Evolutionary conservation across 768 basidiomycete genomes (phyloP), one percentile per base, ranked within the genome.

Genomic region (Lactarius sanguifluus): DNA sequence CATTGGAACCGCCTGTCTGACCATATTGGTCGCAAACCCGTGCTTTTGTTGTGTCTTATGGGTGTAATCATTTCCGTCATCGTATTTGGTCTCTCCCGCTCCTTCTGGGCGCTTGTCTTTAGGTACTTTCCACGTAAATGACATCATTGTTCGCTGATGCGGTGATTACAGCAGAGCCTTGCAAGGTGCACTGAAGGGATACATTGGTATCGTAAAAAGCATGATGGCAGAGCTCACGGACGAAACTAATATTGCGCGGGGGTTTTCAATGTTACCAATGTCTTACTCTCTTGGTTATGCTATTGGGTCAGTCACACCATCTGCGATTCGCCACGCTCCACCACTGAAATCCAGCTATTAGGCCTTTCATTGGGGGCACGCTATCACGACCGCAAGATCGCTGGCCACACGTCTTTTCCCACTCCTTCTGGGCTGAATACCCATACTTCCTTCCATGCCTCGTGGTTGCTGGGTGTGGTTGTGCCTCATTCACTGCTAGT

Each of bases 391-490:
- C 72, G 9, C 63, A 69, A 20, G 72, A 72, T 45, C 63, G 57
- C 8, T 69, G 70, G 52, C 66, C 66, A 13, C 15, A n/a, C 16
- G 30, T 70, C 40, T 73, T 73, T 47, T 63, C 61, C 7, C 43
- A 43, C 34, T 5, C 16, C 1, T 73, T 73, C 57, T 73, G 72
- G 72, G 52, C 57, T 25, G 57, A 65, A 23, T 65, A 71, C 60
- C 72, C 72, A 2, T 73, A 73, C 61, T 70, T 72, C 50, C 64
- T 73, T 36, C 72, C 72, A 38, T 73, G 72, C 50, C 13, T 61
- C 23, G 59, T 41, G 6, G 10, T 6, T 28, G 59, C 59, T 30
- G 23, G 25, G 8, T 61, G 15, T 36, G 9, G 10, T 3, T 41
- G n/a, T 5, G 23, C 32, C n/a, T 30, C 59, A 5, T 43, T 50